phyloP scores from a whole-genome alignment of 2,329 filamentous ascomycete species.

The Trichoderma lentiforme region DNA sequence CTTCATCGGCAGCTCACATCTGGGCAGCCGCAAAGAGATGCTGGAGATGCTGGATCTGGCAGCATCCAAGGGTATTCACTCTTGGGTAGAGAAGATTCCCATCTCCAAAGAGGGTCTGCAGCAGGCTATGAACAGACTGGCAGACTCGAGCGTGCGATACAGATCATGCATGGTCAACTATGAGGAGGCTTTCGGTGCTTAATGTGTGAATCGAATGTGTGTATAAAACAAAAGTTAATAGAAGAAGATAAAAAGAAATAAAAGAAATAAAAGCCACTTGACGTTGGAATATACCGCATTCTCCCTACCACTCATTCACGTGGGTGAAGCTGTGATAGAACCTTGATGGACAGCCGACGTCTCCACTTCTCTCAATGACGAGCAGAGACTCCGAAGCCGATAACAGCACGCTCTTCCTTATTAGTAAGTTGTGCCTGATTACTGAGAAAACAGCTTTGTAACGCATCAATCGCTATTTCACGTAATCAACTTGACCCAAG shows the following conservation, averaged over 20 bases:
- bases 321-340: not conserved
- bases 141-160: conserved; percentile 69
- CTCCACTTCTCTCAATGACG: not conserved
- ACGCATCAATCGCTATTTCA: not conserved
- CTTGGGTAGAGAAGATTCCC: conserved; percentile 70
- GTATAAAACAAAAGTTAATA: not conserved
- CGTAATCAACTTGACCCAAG: not conserved
- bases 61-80: conserved; percentile 64
- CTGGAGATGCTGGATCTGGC: conserved; percentile 69
- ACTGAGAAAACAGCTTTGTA: not conserved
- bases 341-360: not conserved
- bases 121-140: conserved; percentile 65
- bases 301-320: not conserved
- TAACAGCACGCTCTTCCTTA: not conserved
- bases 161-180: conserved; percentile 72
- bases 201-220: not conserved
- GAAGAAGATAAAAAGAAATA: not conserved
- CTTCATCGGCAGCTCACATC: conserved; percentile 67
- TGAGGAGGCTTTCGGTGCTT: conserved; percentile 63
- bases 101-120: conserved; percentile 70
- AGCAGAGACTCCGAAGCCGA: not conserved
- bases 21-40: conserved; percentile 68
- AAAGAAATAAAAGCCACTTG: not conserved
- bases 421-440: not conserved
- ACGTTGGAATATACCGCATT: not conserved